These are phyloP conservation scores for Coniochaeta sp. DNA, from an alignment of 2,329 filamentous ascomycete genomes.

Conservation along the genomic window DNA sequence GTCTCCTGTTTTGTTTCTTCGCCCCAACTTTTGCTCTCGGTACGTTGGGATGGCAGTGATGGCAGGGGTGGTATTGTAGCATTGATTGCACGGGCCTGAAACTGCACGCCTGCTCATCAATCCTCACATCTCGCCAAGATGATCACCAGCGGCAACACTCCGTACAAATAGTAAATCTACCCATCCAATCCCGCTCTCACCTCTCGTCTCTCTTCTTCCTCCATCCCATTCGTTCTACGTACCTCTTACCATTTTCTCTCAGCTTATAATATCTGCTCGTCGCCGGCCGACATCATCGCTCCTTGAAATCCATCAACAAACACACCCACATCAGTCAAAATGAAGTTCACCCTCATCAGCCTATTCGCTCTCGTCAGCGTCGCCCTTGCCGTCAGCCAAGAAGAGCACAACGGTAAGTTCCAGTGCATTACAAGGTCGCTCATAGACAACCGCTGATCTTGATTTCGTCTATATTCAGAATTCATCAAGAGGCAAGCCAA, in stretches of 20 bases:
- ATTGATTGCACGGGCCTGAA: slow-evolving; percentile 3
- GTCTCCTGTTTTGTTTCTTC: background rate
- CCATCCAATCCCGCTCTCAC: slow-evolving; percentile 7
- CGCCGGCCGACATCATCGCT: slow-evolving; percentile 38
- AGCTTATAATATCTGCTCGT: slow-evolving; percentile 28
- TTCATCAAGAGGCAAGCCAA: slow-evolving; percentile 24
- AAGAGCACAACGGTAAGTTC: slow-evolving; percentile 16
- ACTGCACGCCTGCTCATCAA: slow-evolving; percentile 12
- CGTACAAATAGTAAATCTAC: slow-evolving; percentile 18
- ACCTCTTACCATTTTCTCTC: slow-evolving; percentile 13
- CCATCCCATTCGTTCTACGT: slow-evolving; percentile 8
- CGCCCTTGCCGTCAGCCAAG: slow-evolving; percentile 30
- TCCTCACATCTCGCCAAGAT: slow-evolving; percentile 4
- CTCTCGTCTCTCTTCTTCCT: slow-evolving; percentile 6
- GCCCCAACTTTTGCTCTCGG: background rate
- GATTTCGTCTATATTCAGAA: slow-evolving; percentile 15
- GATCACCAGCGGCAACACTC: slow-evolving; percentile 8
- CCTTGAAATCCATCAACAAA: background rate
- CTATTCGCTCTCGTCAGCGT: slow-evolving; percentile 38
- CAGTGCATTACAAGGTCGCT: background rate
- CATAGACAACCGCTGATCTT: background rate
- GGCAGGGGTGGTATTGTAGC: slow-evolving; percentile 4
- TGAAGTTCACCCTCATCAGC: slow-evolving; percentile 43
- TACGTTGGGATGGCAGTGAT: background rate
- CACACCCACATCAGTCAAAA: slow-evolving; percentile 30